These are phyloP conservation scores for Cyclotella cryptica DNA, from an alignment of 108 stramenopile genomes.

Conservation along the genomic window DNA sequence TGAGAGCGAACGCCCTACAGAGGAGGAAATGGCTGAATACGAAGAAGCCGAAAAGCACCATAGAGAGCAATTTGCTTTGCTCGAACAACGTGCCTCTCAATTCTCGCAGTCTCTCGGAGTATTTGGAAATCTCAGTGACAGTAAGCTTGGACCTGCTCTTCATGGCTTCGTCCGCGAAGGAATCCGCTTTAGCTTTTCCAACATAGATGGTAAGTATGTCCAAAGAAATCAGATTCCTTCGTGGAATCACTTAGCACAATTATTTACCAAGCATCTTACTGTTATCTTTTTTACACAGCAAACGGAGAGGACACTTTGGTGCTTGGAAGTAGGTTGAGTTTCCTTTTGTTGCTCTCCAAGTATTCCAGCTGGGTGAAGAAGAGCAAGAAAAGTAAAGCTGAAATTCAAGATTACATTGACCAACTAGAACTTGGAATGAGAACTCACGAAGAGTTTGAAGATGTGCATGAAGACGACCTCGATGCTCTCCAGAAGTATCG, in stretches of 20 bases:
- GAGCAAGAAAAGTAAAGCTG: conserved; percentile 55
- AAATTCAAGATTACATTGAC: conserved; percentile 57
- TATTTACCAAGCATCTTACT: background rate
- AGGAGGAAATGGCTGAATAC: conserved; percentile 75
- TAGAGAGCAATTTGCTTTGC: conserved; percentile 48
- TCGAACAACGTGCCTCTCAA: conserved; percentile 70
- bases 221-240: too few relatives aligned
- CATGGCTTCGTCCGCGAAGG: conserved; percentile 82
- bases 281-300: background rate
- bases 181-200: conserved; percentile 82
- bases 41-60: conserved; percentile 64
- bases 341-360: conserved; percentile 70
- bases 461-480: conserved; percentile 79
- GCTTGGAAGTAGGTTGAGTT: conserved; percentile 81
- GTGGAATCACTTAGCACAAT: background rate
- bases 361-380: conserved; percentile 70
- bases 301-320: conserved; percentile 66
- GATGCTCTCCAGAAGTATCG: conserved; percentile 60
- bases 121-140: conserved; percentile 63
- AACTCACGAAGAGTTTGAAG: conserved; percentile 72
- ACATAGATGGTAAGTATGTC: conserved; percentile 35
- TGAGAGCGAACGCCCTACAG: conserved; percentile 66
- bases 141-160: conserved; percentile 63
- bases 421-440: conserved; percentile 66
- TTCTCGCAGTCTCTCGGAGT: conserved; percentile 79